phyloP scores from a whole-genome alignment of 345 rosid species.

The Populus simonii region DNA sequence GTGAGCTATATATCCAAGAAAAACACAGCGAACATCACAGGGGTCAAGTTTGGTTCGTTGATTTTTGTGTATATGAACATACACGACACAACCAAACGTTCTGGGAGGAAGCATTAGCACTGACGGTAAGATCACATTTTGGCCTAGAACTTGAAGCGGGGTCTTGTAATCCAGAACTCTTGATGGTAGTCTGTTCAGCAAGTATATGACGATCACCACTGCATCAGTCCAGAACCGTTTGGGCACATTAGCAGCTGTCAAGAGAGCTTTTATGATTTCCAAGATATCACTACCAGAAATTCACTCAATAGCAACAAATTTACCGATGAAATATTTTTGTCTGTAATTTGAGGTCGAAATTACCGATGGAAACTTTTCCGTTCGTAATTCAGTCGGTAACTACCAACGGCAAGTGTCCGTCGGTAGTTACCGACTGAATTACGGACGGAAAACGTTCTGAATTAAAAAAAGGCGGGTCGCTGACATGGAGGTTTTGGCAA shows the following conservation, averaged over 20 bases:
- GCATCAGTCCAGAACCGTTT: neutral
- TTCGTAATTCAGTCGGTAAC: too few species aligned
- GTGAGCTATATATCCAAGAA: neutral
- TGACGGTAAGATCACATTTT: neutral
- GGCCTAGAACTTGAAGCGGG: neutral
- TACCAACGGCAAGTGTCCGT: too few species aligned
- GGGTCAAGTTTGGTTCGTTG: too few species aligned
- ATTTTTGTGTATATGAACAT: neutral
- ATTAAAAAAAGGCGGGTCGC: too few species aligned
- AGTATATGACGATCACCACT: neutral
- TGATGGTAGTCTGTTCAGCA: neutral
- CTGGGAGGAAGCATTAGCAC: neutral
- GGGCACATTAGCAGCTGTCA: neutral
- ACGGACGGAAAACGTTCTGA: too few species aligned
- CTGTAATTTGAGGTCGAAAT: too few species aligned
- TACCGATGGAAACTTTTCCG: neutral
- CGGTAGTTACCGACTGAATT: too few species aligned
- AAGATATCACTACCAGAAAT: neutral
- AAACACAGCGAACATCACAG: neutral
- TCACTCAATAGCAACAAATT: too few species aligned
- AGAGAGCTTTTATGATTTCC: neutral
- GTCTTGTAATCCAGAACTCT: neutral
- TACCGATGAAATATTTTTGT: too few species aligned
- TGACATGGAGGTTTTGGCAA: too few species aligned
- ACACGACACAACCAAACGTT: too few species aligned